A percentile compares a stretch with the other conserved stretches of the same genome.
Conservation (phyloP, 352 stramenopile species). For the Phytophthora pinifolia region DNA sequence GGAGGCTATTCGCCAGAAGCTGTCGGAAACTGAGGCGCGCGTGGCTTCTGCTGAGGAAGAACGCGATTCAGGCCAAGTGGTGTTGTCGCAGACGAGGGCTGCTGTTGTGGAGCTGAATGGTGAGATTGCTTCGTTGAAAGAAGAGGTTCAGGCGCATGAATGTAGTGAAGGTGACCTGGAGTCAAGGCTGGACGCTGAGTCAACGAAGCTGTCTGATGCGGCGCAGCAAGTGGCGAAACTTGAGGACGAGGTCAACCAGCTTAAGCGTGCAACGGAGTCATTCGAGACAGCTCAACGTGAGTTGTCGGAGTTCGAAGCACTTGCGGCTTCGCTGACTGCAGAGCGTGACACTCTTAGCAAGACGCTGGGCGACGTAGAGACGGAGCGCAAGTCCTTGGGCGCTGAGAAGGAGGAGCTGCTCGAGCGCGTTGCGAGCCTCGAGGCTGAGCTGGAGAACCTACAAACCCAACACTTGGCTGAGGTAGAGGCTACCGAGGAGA, state of each 20-base stretch:
- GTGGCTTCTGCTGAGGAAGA: constrained; percentile 4
- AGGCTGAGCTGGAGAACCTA: constrained; percentile 20
- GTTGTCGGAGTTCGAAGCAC: constrained; percentile 20
- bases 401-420: constrained; percentile 18
- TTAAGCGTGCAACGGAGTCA: constrained; percentile 16
- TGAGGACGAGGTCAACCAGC: constrained; percentile 10
- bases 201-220: constrained; percentile 1
- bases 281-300: constrained; percentile 19
- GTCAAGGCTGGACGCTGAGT: no score
- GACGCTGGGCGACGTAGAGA: constrained; percentile 9
- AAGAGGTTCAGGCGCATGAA: no score
- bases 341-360: constrained; percentile 22
- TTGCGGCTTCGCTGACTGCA: constrained; percentile 16
- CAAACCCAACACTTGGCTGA: constrained; percentile 18
- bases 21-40: constrained; percentile 15
- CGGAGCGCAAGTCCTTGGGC: constrained; percentile 11
- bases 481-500: constrained; percentile 18
- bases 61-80: neutral
- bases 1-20: constrained; percentile 15
- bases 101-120: no score
- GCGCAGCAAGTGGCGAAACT: constrained; percentile 16
- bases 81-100: no score
- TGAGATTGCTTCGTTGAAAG: no score
- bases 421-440: constrained; percentile 10
- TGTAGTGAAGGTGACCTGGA: no score